phyloP scores from a whole-genome alignment of 257 asterid genomes.

The Misopates orontium region DNA sequence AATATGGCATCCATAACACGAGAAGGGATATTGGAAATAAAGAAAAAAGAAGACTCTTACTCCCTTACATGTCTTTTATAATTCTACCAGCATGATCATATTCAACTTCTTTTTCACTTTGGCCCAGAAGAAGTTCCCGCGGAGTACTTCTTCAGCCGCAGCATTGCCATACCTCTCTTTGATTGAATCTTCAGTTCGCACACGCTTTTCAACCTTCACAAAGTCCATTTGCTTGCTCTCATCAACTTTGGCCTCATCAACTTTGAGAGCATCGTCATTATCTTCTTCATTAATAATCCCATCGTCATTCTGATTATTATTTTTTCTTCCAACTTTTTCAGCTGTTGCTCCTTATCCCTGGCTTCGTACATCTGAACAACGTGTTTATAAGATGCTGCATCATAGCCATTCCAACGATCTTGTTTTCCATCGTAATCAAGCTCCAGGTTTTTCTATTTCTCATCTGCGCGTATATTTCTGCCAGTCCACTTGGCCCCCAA shows the following conservation, averaged over 20 bases:
- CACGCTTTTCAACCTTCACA: conserved; percentile 98
- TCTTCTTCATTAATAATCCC: conserved; percentile 79
- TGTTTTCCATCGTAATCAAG: conserved; percentile 95
- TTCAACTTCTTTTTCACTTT: conserved; percentile 86
- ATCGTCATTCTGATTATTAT: conserved; percentile 55
- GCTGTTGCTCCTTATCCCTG: conserved; percentile 92
- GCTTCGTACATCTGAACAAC: conserved; percentile 84
- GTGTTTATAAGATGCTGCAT: conserved; percentile 75
- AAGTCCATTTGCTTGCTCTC: conserved; percentile 99
- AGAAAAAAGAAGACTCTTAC: not conserved
- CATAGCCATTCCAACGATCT: conserved; percentile 97
- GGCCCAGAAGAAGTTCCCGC: conserved; percentile 84
- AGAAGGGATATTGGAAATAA: not conserved
- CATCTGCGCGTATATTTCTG: conserved; percentile 80
- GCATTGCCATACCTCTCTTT: conserved; percentile 97
- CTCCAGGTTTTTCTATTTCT: conserved; percentile 86
- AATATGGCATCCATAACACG: not conserved
- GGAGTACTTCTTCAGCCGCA: conserved; percentile 85
- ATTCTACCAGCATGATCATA: conserved; percentile 97
- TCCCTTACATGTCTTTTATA: conserved; percentile 86
- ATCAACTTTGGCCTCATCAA: conserved; percentile 97
- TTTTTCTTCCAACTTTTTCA: conserved; percentile 89
- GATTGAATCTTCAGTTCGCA: conserved; percentile 84
- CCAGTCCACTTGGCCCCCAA: conserved; percentile 78
- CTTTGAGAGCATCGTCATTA: conserved; percentile 59